These are phyloP conservation scores for Tulasnella sp. DNA, from an alignment of 768 basidiomycete genomes.

Conservation along the genomic window DNA sequence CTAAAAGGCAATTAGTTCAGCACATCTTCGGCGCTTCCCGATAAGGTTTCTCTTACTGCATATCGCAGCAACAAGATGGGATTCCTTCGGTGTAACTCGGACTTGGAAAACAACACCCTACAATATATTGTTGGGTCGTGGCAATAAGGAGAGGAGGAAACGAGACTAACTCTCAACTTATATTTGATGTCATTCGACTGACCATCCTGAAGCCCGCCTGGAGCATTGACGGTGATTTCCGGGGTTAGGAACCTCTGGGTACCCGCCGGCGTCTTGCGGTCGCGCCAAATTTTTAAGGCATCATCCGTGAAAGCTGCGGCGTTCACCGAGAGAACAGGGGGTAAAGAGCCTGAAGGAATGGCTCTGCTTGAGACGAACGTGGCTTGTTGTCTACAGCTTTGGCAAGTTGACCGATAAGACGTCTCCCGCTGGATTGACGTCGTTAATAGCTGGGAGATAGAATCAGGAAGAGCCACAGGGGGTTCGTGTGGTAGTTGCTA, in stretches of 20 bases:
- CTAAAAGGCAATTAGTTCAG: not conserved
- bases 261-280: conserved; percentile 48
- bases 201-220: conserved; percentile 61
- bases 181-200: conserved; percentile 65
- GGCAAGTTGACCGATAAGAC: conserved; percentile 85
- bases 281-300: conserved; percentile 72
- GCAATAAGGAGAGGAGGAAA: not conserved
- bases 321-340: conserved; percentile 85
- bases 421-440: conserved; percentile 79
- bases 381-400: conserved; percentile 75
- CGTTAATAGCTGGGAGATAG: conserved; percentile 71
- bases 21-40: not conserved
- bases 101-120: conserved; percentile 86
- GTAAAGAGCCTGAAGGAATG: conserved; percentile 66
- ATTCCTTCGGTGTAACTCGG: conserved; percentile 62
- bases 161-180: conserved; percentile 66
- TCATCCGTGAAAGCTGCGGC: conserved; percentile 80
- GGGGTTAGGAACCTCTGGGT: conserved; percentile 62
- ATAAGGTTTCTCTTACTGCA: conserved; percentile 60
- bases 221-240: conserved; percentile 42
- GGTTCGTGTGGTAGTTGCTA: conserved; percentile 44
- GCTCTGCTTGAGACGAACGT: conserved; percentile 72
- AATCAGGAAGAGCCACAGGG: conserved; percentile 43
- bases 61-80: conserved; percentile 89
- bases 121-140: not conserved